Percentiles rank a stretch among this genome's conserved stretches.
These are phyloP conservation scores for Mediolabrus comicus DNA, from an alignment of 108 stramenopile species.

Conservation along the genomic window DNA sequence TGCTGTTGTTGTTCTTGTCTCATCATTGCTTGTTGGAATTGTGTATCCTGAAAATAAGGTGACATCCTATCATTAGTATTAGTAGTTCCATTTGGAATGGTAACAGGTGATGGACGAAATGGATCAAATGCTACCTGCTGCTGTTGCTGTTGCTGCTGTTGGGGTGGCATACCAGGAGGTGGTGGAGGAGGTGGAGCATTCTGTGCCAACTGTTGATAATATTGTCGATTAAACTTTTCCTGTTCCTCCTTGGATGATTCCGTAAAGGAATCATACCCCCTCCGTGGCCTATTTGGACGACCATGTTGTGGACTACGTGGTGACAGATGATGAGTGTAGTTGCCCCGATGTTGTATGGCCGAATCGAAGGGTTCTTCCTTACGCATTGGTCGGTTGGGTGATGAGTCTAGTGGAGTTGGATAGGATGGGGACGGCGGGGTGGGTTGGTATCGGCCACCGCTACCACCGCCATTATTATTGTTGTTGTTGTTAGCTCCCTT, in stretches of 20 bases:
- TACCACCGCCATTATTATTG: background rate
- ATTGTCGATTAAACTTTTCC: slow-evolving; percentile 7
- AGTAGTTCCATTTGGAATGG: background rate
- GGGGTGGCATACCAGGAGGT: background rate
- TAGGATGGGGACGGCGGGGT: too few relatives aligned
- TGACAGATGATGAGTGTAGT: background rate
- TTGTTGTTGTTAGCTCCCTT: background rate
- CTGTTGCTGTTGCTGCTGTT: background rate
- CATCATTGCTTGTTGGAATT: slow-evolving; percentile 10
- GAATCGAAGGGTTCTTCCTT: background rate
- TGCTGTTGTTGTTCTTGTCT: background rate
- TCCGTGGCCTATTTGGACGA: slow-evolving; percentile 3
- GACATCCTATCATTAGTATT: background rate
- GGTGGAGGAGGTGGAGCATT: background rate
- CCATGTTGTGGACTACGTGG: background rate
- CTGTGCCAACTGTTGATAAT: background rate
- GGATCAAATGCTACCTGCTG: slow-evolving; percentile 11
- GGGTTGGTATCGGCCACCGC: too few relatives aligned
- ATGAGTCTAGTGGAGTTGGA: background rate
- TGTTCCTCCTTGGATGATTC: background rate
- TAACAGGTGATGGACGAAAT: slow-evolving; percentile 15
- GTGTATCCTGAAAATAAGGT: background rate
- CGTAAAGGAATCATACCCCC: slow-evolving; percentile 5
- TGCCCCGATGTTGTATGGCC: slow-evolving; percentile 1
- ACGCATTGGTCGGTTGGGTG: background rate